These are phyloP conservation scores for Begonia masoniana DNA, from an alignment of 306 rosid genomes.

Conservation along the genomic window DNA sequence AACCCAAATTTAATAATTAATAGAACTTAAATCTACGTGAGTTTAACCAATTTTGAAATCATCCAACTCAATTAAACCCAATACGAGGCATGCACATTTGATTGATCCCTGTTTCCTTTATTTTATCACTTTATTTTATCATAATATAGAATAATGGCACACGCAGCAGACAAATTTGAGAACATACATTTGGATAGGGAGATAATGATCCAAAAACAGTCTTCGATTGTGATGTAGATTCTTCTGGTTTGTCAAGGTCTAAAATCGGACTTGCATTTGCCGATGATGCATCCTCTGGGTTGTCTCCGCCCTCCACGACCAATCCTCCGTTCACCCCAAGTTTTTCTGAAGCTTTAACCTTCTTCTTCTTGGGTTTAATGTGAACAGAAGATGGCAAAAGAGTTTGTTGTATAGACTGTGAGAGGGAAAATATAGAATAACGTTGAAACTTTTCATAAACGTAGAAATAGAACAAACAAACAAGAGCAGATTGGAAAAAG, in stretches of 20 bases:
- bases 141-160: background rate
- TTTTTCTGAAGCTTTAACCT: slow-evolving; percentile 35
- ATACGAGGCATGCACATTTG: background rate
- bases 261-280: slow-evolving; percentile 15
- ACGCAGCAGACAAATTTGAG: background rate
- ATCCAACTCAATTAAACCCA: background rate
- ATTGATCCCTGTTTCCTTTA: background rate
- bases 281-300: slow-evolving; percentile 19
- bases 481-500: too few relatives aligned
- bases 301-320: slow-evolving; percentile 22
- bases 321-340: slow-evolving; percentile 36
- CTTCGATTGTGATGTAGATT: slow-evolving; percentile 22
- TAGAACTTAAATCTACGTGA: background rate
- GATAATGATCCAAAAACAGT: slow-evolving; percentile 26
- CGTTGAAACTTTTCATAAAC: too few relatives aligned
- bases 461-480: too few relatives aligned
- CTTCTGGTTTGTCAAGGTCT: slow-evolving; percentile 22
- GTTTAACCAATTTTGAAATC: background rate
- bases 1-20: too few relatives aligned
- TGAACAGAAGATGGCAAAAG: slow-evolving; percentile 75
- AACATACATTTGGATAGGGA: slow-evolving; percentile 63
- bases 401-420: slow-evolving; percentile 73
- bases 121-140: too few relatives aligned
- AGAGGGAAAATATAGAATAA: background rate
- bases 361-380: slow-evolving; percentile 35